These are phyloP conservation scores for Lasiosphaeria ovina DNA, from an alignment of 495 filamentous ascomycete genomes.

Conservation along the genomic window DNA sequence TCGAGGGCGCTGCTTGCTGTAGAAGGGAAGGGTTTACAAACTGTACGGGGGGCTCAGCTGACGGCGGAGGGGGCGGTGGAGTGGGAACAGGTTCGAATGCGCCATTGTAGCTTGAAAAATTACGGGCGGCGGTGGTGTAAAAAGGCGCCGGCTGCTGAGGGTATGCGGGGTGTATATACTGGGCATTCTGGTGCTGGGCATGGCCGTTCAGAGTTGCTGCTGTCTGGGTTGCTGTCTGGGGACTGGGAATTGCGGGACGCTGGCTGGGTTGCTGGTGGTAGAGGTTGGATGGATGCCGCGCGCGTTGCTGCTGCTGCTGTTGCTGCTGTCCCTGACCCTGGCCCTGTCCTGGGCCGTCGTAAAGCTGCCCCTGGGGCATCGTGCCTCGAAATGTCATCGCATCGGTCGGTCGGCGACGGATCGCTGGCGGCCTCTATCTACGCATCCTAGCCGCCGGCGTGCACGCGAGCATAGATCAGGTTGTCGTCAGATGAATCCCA, in stretches of 20 bases:
- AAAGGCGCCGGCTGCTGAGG: slow-evolving; percentile 19
- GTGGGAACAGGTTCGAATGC: slow-evolving; percentile 9
- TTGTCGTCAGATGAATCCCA: neutral
- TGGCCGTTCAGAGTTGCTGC: neutral
- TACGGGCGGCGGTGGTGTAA: slow-evolving; percentile 18
- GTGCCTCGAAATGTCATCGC: slow-evolving; percentile 43
- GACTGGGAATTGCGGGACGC: slow-evolving; percentile 17
- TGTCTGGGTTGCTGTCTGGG: neutral
- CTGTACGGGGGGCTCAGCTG: slow-evolving; percentile 15
- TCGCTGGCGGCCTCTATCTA: slow-evolving; percentile 8
- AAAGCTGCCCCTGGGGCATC: slow-evolving; percentile 45
- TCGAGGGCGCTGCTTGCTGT: slow-evolving; percentile 13
- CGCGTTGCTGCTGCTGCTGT: slow-evolving; percentile 21
- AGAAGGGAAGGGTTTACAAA: slow-evolving; percentile 23
- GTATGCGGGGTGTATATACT: slow-evolving; percentile 14
- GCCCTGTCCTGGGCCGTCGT: slow-evolving; percentile 34
- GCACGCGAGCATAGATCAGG: slow-evolving; percentile 1
- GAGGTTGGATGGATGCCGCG: slow-evolving; percentile 13
- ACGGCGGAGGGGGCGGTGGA: neutral
- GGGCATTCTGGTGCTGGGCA: slow-evolving; percentile 12
- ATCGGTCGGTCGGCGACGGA: slow-evolving; percentile 17
- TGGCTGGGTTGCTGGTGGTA: slow-evolving; percentile 14
- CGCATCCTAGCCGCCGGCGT: slow-evolving; percentile 5
- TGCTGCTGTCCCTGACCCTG: slow-evolving; percentile 17
- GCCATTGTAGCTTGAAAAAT: slow-evolving; percentile 22